Conservation (phyloP, 495 filamentous ascomycete genomes). For the Aspergillus diversus region DNA sequence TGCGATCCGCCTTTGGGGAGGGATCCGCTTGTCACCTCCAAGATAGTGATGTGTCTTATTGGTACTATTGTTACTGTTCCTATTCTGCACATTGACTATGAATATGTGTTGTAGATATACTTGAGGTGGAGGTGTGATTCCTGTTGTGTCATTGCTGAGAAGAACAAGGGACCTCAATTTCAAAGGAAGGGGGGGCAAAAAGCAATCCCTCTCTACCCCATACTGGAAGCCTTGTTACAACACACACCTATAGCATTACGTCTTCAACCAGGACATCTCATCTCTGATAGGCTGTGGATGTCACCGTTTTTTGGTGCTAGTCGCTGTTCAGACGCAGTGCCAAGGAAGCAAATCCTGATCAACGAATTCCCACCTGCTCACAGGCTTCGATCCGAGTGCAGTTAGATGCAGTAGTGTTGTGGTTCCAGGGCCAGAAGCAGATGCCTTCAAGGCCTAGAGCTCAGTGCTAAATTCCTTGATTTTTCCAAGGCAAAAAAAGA, state of each 20-base stretch:
- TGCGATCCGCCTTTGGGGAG: conserved; percentile 1
- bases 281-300: conserved; percentile 1
- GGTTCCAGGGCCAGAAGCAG: neutral
- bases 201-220: neutral
- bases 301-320: neutral
- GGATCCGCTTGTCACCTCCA: no score
- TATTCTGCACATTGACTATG: no score
- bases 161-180: neutral
- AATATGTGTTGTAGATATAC: no score
- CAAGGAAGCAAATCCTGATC: conserved; percentile 7
- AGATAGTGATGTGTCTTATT: no score
- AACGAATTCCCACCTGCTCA: neutral
- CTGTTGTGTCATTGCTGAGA: no score
- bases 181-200: no score
- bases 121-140: no score
- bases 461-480: conserved; percentile 1
- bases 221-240: neutral
- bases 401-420: neutral
- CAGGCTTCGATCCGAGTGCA: neutral
- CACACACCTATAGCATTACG: neutral
- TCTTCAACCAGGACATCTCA: neutral
- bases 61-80: no score
- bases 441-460: neutral
- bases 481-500: neutral
- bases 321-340: neutral